Evolutionary conservation across 805 yeast genomes (phyloP), one percentile per base, ranked within the genome.

Genomic region (Barnettozyma sp.): DNA sequence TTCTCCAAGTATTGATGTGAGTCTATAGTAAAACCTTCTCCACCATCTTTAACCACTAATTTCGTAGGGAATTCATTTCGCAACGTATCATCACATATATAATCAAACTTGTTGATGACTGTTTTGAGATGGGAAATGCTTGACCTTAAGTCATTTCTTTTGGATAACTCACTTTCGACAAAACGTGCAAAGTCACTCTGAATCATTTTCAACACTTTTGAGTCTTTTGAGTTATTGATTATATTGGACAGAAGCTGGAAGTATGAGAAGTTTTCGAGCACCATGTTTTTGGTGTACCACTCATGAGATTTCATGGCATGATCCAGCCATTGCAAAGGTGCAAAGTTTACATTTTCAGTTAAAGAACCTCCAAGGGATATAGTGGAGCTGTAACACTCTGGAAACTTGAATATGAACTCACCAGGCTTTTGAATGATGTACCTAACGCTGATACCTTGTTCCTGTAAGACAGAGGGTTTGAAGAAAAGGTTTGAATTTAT

Each of bases 381-480:
- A 5, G 54, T 58, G 11, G 75, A 54, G 1, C 78, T 60, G 49
- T 73, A 79, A 1, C 72, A 49, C 36, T 65, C 63, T 0, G 88
- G 86, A 43, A 59, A 76, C 38, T 69, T 75, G 39, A 79, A 59
- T 6, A 82, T 57, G 37, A 67, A 65, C 23, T 81, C 82, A 1
- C 84, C 83, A 0, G 79, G 76, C 25, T 62, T 63, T 50, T 81
- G 88, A n/a, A 65, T 51, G 0, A 71, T 58, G 6, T 70, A 65
- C 29, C 63, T 58, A 18, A 63, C 70, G 5, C 51, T 58, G 14
- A 81, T 76, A 0, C 77, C 79, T 22, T 66, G 46, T 15, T 60
- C 56, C n/a, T 45, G 41, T n/a, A 81, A 53, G 20, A 61, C 44
- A 8, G 62, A 57, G 1, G 84, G 82, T 0, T 77, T 61, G 5